Evolutionary conservation across 2,329 filamentous ascomycete species (phyloP).

Genomic region (Dothidotthia symphoricarpi): DNA sequence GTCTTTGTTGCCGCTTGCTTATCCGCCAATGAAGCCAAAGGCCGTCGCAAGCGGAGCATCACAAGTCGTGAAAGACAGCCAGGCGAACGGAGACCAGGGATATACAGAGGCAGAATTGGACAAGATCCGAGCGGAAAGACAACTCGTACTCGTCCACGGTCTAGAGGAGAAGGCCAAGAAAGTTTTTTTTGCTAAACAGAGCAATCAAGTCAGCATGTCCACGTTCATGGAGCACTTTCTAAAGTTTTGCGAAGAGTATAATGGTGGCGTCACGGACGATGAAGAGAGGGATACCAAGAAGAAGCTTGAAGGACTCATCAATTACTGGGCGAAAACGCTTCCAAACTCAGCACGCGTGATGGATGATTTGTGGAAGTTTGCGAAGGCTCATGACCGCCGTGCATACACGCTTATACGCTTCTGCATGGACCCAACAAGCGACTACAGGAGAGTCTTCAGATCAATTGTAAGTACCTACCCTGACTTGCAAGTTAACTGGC

Average conservation of each 20-base stretch:
- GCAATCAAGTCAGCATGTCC: conserved; percentile 71
- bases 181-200: conserved; percentile 85
- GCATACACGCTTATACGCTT: conserved; percentile 87
- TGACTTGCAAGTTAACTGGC: too few species aligned
- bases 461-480: conserved; percentile 56
- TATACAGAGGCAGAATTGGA: conserved; percentile 61
- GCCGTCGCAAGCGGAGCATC: conserved; percentile 51
- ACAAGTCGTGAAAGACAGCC: conserved; percentile 62
- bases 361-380: conserved; percentile 83
- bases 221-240: conserved; percentile 74
- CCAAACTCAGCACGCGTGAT: conserved; percentile 71
- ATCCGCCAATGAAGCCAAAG: conserved; percentile 67
- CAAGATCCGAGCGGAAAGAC: conserved; percentile 77
- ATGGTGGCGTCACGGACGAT: conserved; percentile 78
- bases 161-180: conserved; percentile 76
- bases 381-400: conserved; percentile 84
- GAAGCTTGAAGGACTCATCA: conserved; percentile 69
- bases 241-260: conserved; percentile 82
- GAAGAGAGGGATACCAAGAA: conserved; percentile 65
- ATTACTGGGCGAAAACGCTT: conserved; percentile 70
- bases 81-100: conserved; percentile 47
- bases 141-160: conserved; percentile 76
- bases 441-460: conserved; percentile 87
- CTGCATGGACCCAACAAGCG: conserved; percentile 77
- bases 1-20: conserved; percentile 82